Percentiles rank a stretch among this genome's conserved stretches.
phyloP scores from a whole-genome alignment of 768 basidiomycete genomes.

The Phanerodontia chrysosporium region DNA sequence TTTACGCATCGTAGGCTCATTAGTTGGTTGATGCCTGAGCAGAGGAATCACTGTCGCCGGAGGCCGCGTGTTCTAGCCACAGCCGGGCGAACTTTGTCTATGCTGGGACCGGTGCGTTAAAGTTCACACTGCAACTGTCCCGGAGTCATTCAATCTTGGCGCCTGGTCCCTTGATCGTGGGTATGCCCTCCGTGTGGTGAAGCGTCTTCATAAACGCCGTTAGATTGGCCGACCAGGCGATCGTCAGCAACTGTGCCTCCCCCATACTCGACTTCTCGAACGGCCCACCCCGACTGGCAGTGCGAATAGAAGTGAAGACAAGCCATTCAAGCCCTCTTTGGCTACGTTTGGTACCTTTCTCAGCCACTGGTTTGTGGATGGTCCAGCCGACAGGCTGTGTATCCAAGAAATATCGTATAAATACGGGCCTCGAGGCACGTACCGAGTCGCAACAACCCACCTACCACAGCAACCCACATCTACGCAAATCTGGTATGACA shows the following conservation, averaged over 20 bases:
- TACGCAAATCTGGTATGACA: neutral
- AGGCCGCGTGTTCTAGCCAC: neutral
- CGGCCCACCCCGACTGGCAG: neutral
- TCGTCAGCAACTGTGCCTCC: neutral
- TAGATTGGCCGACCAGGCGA: too few relatives aligned
- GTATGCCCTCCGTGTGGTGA: neutral
- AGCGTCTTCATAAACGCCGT: neutral
- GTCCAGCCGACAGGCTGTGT: slow-evolving; percentile 1
- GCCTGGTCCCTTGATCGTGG: neutral
- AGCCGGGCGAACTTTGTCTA: neutral
- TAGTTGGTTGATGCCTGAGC: neutral
- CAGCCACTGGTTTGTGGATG: neutral
- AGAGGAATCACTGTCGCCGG: neutral
- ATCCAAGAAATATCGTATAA: neutral
- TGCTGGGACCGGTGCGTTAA: neutral
- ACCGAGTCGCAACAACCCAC: neutral
- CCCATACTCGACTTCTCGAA: neutral
- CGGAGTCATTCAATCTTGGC: neutral
- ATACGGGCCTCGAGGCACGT: neutral
- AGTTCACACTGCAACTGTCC: neutral
- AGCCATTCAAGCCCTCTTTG: neutral
- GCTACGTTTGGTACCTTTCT: neutral
- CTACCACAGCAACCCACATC: neutral
- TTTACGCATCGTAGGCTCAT: neutral
- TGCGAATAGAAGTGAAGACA: too few relatives aligned